Evolutionary conservation across 2,329 filamentous ascomycete genomes (phyloP).

Genomic region (Thelonectria rubi): DNA sequence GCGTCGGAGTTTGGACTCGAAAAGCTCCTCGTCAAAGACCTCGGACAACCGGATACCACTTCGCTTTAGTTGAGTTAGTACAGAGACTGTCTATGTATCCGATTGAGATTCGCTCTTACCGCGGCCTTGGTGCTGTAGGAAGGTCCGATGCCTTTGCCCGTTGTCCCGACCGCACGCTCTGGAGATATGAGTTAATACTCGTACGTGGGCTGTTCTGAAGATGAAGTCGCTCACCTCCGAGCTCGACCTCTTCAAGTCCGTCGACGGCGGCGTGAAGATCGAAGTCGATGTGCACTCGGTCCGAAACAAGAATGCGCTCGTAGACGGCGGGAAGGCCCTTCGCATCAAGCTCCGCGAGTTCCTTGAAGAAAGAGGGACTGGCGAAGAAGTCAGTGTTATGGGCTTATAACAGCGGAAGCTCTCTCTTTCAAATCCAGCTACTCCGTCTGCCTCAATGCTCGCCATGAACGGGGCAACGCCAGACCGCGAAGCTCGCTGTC

Average conservation of each 20-base stretch:
- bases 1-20: slow-evolving; percentile 71
- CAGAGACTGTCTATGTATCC: not conserved
- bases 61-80: slow-evolving; percentile 3
- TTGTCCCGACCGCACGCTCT: slow-evolving; percentile 20
- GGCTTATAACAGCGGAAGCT: too few species aligned
- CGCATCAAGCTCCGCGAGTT: slow-evolving; percentile 19
- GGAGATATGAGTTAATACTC: slow-evolving; percentile 10
- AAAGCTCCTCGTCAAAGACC: slow-evolving; percentile 69
- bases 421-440: too few species aligned
- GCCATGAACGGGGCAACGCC: not conserved
- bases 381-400: not conserved
- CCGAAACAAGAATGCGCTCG: slow-evolving; percentile 26
- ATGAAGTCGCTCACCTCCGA: slow-evolving; percentile 21
- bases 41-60: slow-evolving; percentile 20
- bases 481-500: not conserved
- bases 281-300: slow-evolving; percentile 24
- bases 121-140: slow-evolving; percentile 5
- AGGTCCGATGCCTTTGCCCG: slow-evolving; percentile 15
- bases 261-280: slow-evolving; percentile 28
- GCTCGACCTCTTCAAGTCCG: slow-evolving; percentile 28
- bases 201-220: not conserved
- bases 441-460: not conserved
- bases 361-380: slow-evolving; percentile 21
- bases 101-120: not conserved
- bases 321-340: slow-evolving; percentile 22